Conservation (phyloP, 176 grass and related monocot genomes). For the Saccharum officinarum region DNA sequence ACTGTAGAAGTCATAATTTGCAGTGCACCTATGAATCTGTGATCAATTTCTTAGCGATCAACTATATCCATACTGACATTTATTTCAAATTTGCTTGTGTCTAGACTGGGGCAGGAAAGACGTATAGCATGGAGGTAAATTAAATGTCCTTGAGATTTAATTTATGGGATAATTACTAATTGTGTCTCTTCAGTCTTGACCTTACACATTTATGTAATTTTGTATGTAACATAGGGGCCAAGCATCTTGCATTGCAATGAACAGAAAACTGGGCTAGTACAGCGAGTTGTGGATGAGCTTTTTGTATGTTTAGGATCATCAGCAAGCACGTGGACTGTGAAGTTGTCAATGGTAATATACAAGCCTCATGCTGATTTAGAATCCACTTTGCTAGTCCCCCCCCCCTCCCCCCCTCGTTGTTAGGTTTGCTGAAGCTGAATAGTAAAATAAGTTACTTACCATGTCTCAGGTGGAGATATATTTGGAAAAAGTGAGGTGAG, state of each 20-base stretch:
- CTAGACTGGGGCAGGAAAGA: slow-evolving; percentile 88
- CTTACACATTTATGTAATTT: slow-evolving; percentile 24
- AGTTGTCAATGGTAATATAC: slow-evolving; percentile 71
- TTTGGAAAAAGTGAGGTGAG: slow-evolving; percentile 89
- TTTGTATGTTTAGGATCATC: slow-evolving; percentile 64
- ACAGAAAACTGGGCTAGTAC: slow-evolving; percentile 65
- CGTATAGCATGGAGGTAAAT: slow-evolving; percentile 88
- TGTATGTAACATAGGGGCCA: slow-evolving; percentile 52
- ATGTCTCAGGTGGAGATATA: slow-evolving; percentile 82
- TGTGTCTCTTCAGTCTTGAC: not conserved
- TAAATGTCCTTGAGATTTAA: not conserved
- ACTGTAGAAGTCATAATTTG: not conserved
- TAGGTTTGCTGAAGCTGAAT: not conserved
- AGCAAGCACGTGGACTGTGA: slow-evolving; percentile 52
- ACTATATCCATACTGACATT: slow-evolving; percentile 9
- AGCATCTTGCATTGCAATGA: slow-evolving; percentile 78
- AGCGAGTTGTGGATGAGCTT: slow-evolving; percentile 62
- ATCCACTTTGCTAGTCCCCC: not conserved
- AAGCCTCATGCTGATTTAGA: slow-evolving; percentile 4
- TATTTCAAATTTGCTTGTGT: slow-evolving; percentile 25
- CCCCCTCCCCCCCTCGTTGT: not conserved
- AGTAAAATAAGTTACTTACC: slow-evolving; percentile 20
- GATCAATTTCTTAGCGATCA: not conserved
- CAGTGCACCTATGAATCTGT: not conserved
- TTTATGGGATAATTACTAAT: slow-evolving; percentile 25